phyloP scores from a whole-genome alignment of 805 yeast genomes.

The Ascoidea asiatica region DNA sequence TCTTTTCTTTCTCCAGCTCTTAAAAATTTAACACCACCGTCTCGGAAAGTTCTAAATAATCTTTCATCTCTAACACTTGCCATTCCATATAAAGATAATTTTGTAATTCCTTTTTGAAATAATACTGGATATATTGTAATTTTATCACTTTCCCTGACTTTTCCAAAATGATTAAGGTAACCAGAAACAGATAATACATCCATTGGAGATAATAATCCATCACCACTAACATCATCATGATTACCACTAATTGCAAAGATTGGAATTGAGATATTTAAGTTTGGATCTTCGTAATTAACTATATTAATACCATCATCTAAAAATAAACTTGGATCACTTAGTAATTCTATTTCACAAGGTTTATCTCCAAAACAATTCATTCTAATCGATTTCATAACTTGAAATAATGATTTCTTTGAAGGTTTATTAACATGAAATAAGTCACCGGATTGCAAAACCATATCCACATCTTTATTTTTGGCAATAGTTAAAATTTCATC shows the following conservation, averaged over 20 bases:
- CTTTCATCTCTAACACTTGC: conserved; percentile 86
- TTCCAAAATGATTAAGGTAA: conserved; percentile 79
- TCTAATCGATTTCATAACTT: conserved; percentile 63
- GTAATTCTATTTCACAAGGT: conserved; percentile 73
- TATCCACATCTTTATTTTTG: conserved; percentile 58
- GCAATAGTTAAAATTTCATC: conserved; percentile 73
- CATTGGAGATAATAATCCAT: conserved; percentile 67
- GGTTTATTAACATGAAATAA: conserved; percentile 87
- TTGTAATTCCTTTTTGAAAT: conserved; percentile 71
- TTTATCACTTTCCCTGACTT: conserved; percentile 60
- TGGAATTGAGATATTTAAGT: conserved; percentile 79
- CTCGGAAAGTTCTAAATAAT: conserved; percentile 66
- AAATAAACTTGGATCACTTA: conserved; percentile 63
- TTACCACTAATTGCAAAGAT: conserved; percentile 90
- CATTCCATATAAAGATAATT: conserved; percentile 77
- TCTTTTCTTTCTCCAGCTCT: conserved; percentile 46
- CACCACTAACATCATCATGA: conserved; percentile 94
- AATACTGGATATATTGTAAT: conserved; percentile 66
- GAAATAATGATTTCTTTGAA: conserved; percentile 70
- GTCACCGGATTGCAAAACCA: conserved; percentile 89
- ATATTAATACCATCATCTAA: conserved; percentile 53
- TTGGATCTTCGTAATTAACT: conserved; percentile 84
- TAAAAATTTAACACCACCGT: conserved; percentile 66
- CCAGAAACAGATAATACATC: conserved; percentile 78
- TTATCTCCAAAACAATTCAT: conserved; percentile 68